Evolutionary conservation across 768 basidiomycete species (phyloP), one percentile per base, ranked within the genome.

Genomic region (Crassisporium funariophilum): DNA sequence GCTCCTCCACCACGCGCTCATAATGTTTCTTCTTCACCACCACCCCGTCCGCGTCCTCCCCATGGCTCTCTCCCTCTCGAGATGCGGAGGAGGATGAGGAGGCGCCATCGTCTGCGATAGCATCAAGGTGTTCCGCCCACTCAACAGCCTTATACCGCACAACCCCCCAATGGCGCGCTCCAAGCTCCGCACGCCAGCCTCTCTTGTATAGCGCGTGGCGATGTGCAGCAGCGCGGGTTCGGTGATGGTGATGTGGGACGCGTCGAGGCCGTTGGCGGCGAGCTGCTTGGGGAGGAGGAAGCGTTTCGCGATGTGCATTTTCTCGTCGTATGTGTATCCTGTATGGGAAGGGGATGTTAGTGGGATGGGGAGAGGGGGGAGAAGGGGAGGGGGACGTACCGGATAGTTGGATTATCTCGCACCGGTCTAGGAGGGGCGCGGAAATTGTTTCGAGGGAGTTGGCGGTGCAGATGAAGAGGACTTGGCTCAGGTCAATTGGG

Each of bases 221-320:
- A 95, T 77, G 41, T 81, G 77, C 44, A 85, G 66, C 22, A 95
- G 64, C 0, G 86, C 84, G 8, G 82, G 80, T 41, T 91, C 84
- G 0, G 82, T 82, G 34, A 97, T 68, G 16, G 70, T 64, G 20
- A 95, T 69, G 20, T 86, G 82, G 1, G 75, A 69, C 0, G 74
- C 67, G 5, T 78, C 66, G 40, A 97, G 72, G 0, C 87, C 91
- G 57, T 95, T 94, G 5, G 88, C 83, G 21, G 64, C 66, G 31
- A 95, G 73, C 63, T 95, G 94, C 64, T 95, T 95, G 4, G 94
- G 91, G 2, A 97, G 72, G 24, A 98, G 78, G 74, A 93, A 95
- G 22, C 84, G 81, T 24, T 81, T 78, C 0, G 94, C 90, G 40
- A 97, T 97, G 63, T 87, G 84, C 57, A 91, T 76, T 70, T 97